Conservation (phyloP, 2,329 filamentous ascomycete species). For the Curvularia hawaiiensis region DNA sequence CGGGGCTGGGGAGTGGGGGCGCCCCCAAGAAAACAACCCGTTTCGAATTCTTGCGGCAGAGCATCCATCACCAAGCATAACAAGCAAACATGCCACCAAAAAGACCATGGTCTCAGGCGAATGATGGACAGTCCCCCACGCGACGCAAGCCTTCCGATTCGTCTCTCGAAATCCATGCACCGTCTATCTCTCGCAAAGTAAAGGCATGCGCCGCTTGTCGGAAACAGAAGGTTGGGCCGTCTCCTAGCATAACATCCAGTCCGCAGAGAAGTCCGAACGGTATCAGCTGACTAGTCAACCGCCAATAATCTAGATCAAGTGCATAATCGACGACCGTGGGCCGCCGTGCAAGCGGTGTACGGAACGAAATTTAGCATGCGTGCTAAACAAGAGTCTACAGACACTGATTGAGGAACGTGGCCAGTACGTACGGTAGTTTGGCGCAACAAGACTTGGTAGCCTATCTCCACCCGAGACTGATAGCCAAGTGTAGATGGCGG, state of each 20-base stretch:
- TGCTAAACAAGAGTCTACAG: slow-evolving; percentile 58
- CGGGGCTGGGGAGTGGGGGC: not conserved
- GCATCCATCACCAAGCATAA: not conserved
- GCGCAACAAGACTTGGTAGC: slow-evolving; percentile 27
- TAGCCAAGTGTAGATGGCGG: not conserved
- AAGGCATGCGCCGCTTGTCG: slow-evolving; percentile 59
- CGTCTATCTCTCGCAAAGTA: slow-evolving; percentile 41
- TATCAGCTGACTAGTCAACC: not conserved
- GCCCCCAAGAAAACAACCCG: not conserved
- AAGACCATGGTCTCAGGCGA: not conserved
- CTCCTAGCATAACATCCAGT: not conserved
- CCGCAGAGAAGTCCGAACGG: slow-evolving; percentile 6
- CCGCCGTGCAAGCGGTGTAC: slow-evolving; percentile 57
- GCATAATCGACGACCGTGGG: slow-evolving; percentile 57
- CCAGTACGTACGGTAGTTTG: slow-evolving; percentile 30
- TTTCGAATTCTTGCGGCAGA: not conserved
- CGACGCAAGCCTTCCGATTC: not conserved
- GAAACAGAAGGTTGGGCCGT: slow-evolving; percentile 52
- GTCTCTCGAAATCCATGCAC: slow-evolving; percentile 8
- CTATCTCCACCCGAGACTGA: not conserved
- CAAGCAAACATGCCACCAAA: not conserved
- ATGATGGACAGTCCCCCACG: not conserved
- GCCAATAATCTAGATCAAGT: slow-evolving; percentile 50
- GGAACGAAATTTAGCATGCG: slow-evolving; percentile 56
- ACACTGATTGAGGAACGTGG: slow-evolving; percentile 55